These are phyloP conservation scores for Letharia columbiana DNA, from an alignment of 495 filamentous ascomycete genomes.

Conservation along the genomic window DNA sequence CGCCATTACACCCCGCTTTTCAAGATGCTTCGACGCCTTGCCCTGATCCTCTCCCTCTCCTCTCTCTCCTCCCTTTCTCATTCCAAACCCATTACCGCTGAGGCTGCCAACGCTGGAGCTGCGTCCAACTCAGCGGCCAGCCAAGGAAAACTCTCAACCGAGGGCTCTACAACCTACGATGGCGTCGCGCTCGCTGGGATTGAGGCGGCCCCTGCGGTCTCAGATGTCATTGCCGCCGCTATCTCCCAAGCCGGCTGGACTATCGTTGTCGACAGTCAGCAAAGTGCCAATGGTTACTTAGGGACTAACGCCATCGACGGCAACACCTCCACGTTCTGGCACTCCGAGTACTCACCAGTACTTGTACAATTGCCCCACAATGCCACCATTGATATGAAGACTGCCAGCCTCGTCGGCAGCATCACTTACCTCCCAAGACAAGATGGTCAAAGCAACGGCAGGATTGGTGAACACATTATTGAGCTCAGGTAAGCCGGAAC, in stretches of 20 bases:
- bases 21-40: slow-evolving; percentile 18
- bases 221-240: slow-evolving; percentile 4
- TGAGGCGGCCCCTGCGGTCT: slow-evolving; percentile 2
- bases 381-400: slow-evolving; percentile 19
- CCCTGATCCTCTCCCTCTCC: slow-evolving; percentile 10
- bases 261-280: slow-evolving; percentile 18
- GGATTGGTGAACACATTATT: slow-evolving; percentile 19
- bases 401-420: slow-evolving; percentile 14
- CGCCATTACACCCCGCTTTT: neutral
- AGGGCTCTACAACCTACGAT: slow-evolving; percentile 14
- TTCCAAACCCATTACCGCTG: slow-evolving; percentile 20
- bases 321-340: slow-evolving; percentile 20
- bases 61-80: slow-evolving; percentile 12
- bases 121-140: neutral
- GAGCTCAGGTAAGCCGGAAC: slow-evolving; percentile 8
- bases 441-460: slow-evolving; percentile 20
- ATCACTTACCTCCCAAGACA: slow-evolving; percentile 22
- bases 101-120: slow-evolving; percentile 21
- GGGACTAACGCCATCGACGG: slow-evolving; percentile 20
- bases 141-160: slow-evolving; percentile 5
- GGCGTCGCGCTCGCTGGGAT: slow-evolving; percentile 6
- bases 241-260: slow-evolving; percentile 23
- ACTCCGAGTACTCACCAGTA: slow-evolving; percentile 12
- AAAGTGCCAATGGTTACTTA: slow-evolving; percentile 7
- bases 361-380: slow-evolving; percentile 15